Evolutionary conservation across 1,284 basidiomycete species (phyloP).

Genomic region (Mycosarcoma maydis): DNA sequence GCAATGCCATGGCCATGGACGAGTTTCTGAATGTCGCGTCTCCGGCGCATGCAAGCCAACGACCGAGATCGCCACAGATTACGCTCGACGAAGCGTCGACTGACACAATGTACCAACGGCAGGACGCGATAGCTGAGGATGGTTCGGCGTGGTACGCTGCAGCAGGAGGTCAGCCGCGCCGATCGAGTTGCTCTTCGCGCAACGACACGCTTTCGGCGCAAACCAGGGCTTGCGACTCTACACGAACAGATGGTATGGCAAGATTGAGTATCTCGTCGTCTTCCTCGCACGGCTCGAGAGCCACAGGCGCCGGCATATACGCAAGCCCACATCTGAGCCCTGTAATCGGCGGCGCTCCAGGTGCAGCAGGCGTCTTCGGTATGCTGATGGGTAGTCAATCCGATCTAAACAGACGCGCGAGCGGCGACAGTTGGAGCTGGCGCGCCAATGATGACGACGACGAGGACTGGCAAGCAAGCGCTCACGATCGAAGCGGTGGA

Average conservation of each 20-base stretch:
- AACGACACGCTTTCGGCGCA: conserved; percentile 4
- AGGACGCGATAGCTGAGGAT: too few species aligned
- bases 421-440: conserved; percentile 29
- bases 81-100: conserved; percentile 10
- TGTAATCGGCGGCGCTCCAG: conserved; percentile 14
- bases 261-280: conserved; percentile 14
- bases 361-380: conserved; percentile 23
- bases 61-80: conserved; percentile 12
- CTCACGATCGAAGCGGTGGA: too few species aligned
- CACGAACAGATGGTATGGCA: background rate
- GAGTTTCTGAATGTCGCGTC: conserved; percentile 16
- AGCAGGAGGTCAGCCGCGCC: conserved; percentile 8
- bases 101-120: too few species aligned
- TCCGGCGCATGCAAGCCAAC: background rate
- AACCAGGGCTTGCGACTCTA: background rate
- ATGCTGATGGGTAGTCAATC: conserved; percentile 11
- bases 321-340: conserved; percentile 12
- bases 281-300: too few species aligned
- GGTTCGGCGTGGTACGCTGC: conserved; percentile 22
- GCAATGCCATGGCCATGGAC: conserved; percentile 45
- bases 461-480: too few species aligned
- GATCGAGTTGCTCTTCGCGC: background rate
- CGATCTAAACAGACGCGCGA: conserved; percentile 2
- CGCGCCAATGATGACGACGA: conserved; percentile 3
- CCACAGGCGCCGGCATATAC: too few species aligned